Evolutionary conservation across 2,329 filamentous ascomycete species (phyloP).

Genomic region (Xylariaceae sp.): DNA sequence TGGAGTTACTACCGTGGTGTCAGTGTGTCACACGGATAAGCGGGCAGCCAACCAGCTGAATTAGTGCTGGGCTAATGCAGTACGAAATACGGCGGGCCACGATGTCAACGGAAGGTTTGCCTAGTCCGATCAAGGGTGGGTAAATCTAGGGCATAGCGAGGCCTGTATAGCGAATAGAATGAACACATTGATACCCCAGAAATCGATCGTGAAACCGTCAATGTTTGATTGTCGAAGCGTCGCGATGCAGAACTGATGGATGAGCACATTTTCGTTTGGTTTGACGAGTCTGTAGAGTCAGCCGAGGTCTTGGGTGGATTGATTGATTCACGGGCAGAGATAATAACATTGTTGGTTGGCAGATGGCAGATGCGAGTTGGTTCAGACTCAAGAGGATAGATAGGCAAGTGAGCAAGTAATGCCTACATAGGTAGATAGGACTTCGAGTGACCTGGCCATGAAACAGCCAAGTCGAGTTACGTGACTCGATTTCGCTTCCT

Average conservation of each 20-base stretch:
- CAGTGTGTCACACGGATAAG: conserved; percentile 3
- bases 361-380: background rate
- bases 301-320: background rate
- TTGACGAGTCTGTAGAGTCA: background rate
- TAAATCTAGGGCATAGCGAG: background rate
- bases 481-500: background rate
- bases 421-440: background rate
- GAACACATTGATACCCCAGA: background rate
- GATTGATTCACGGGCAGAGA: background rate
- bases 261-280: background rate
- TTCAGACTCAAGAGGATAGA: background rate
- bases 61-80: background rate
- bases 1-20: background rate
- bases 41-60: conserved; percentile 1
- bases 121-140: conserved; percentile 6
- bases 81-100: background rate
- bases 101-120: background rate
- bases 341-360: background rate
- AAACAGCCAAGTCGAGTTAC: background rate
- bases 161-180: background rate
- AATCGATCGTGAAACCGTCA: conserved; percentile 5
- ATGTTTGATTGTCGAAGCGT: background rate
- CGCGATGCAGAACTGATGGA: background rate
- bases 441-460: background rate
- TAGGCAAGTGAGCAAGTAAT: too few species aligned